These are phyloP conservation scores for Boletales sp. DNA, from an alignment of 768 basidiomycete genomes.

Conservation along the genomic window DNA sequence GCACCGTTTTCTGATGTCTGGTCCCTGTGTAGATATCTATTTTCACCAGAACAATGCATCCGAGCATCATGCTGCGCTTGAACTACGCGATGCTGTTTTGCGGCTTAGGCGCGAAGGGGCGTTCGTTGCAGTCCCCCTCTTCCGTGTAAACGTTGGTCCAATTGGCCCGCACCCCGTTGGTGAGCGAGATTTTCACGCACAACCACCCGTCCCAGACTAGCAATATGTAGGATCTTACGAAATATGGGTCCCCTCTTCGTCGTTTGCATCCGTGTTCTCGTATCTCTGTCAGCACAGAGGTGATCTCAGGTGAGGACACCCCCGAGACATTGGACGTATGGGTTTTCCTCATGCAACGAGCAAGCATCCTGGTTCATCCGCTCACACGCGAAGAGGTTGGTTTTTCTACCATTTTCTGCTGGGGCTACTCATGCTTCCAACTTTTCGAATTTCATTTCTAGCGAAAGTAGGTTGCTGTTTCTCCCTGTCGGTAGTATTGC, in stretches of 20 bases:
- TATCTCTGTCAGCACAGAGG: slow-evolving; percentile 70
- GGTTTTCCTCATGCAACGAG: neutral
- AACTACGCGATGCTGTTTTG: slow-evolving; percentile 68
- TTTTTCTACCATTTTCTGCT: neutral
- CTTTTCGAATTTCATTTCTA: slow-evolving; percentile 20
- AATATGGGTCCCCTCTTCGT: slow-evolving; percentile 74
- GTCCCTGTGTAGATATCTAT: slow-evolving; percentile 67
- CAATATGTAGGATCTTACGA: slow-evolving; percentile 66
- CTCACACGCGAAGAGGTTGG: slow-evolving; percentile 67
- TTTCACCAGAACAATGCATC: slow-evolving; percentile 60
- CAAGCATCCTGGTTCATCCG: slow-evolving; percentile 73
- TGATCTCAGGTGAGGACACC: slow-evolving; percentile 50
- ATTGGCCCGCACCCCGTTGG: slow-evolving; percentile 77
- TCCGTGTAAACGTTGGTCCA: slow-evolving; percentile 64
- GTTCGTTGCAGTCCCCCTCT: slow-evolving; percentile 75
- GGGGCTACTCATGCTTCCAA: neutral
- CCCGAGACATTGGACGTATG: neutral
- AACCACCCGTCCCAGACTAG: neutral
- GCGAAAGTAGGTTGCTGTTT: slow-evolving; percentile 43
- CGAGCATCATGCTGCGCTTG: slow-evolving; percentile 62
- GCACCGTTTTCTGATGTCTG: neutral
- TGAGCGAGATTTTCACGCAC: slow-evolving; percentile 28
- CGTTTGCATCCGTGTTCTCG: slow-evolving; percentile 73
- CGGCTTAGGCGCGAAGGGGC: slow-evolving; percentile 70
- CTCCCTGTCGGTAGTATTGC: neutral